A percentile compares a stretch with the other conserved stretches of the same genome.
Conservation (phyloP, 352 stramenopile species). For the Globisporangium spinosum region DNA sequence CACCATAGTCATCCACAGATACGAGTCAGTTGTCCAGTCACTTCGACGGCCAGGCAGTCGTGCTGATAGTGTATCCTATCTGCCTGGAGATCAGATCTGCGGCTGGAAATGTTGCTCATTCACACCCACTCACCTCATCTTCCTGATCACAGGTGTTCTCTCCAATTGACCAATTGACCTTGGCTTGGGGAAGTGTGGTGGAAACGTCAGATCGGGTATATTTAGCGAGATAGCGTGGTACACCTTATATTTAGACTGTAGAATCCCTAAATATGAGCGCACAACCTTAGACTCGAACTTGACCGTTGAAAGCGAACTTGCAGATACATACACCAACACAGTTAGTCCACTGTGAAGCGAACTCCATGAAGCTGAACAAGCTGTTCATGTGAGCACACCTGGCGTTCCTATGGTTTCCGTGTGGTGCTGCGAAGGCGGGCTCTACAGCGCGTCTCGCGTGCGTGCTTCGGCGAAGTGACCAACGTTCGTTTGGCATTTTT, state of each 20-base stretch:
- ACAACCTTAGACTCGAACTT: too few relatives aligned
- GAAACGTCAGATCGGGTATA: constrained; percentile 4
- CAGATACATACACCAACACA: too few relatives aligned
- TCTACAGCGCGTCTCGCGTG: background rate
- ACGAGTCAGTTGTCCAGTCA: background rate
- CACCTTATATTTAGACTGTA: background rate
- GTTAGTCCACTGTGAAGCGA: too few relatives aligned
- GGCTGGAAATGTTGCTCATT: background rate
- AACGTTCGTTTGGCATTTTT: background rate
- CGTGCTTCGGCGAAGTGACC: background rate
- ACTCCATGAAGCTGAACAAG: too few relatives aligned
- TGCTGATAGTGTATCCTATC: background rate
- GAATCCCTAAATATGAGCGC: background rate
- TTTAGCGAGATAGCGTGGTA: background rate
- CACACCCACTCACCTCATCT: constrained; percentile 15
- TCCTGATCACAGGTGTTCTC: constrained; percentile 8
- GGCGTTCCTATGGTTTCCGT: background rate
- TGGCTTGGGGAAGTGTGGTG: constrained; percentile 9
- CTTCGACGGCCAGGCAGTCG: too few relatives aligned
- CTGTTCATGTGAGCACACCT: background rate
- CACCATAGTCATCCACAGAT: background rate
- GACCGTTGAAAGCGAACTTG: too few relatives aligned
- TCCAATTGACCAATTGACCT: background rate
- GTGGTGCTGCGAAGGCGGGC: background rate
- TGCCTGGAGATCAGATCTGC: background rate